Evolutionary conservation across 805 yeast genomes (phyloP).

Genomic region (Spathaspora sp.): DNA sequence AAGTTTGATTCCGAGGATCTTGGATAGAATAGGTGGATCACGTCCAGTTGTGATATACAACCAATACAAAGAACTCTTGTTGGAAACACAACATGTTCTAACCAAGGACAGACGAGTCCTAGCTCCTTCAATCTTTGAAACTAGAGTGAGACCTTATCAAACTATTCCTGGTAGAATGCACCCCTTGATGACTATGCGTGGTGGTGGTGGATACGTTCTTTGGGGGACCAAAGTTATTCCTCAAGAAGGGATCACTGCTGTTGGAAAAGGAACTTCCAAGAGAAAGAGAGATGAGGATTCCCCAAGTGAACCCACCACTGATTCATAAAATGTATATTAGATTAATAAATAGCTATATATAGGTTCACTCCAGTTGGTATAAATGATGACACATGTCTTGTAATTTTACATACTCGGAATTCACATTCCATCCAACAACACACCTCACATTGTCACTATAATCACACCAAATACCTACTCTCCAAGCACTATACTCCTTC

Average conservation of each 20-base stretch:
- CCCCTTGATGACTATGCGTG: slow-evolving; percentile 90
- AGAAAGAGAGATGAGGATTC: slow-evolving; percentile 16
- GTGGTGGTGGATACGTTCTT: slow-evolving; percentile 86
- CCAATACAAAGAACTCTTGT: slow-evolving; percentile 74
- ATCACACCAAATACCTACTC: slow-evolving; percentile 46
- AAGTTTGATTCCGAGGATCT: slow-evolving; percentile 55
- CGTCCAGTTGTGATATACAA: slow-evolving; percentile 81
- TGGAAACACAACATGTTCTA: slow-evolving; percentile 70
- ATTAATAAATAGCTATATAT: background rate
- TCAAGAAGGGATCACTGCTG: slow-evolving; percentile 56
- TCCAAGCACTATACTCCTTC: slow-evolving; percentile 39
- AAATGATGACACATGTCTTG: slow-evolving; percentile 7
- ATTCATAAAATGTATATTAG: background rate
- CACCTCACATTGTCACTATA: slow-evolving; percentile 51
- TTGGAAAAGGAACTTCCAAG: slow-evolving; percentile 59
- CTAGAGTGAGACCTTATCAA: slow-evolving; percentile 83
- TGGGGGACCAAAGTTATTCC: slow-evolving; percentile 81
- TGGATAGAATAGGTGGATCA: slow-evolving; percentile 75
- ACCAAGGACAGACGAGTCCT: slow-evolving; percentile 65
- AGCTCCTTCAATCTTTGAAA: slow-evolving; percentile 80
- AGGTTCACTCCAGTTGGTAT: background rate
- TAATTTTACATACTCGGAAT: slow-evolving; percentile 8
- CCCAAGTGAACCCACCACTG: background rate
- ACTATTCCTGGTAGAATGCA: slow-evolving; percentile 92
- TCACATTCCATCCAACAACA: slow-evolving; percentile 56